These are phyloP conservation scores for Ganoderma sinense DNA, from an alignment of 1,284 basidiomycete species.

Conservation along the genomic window DNA sequence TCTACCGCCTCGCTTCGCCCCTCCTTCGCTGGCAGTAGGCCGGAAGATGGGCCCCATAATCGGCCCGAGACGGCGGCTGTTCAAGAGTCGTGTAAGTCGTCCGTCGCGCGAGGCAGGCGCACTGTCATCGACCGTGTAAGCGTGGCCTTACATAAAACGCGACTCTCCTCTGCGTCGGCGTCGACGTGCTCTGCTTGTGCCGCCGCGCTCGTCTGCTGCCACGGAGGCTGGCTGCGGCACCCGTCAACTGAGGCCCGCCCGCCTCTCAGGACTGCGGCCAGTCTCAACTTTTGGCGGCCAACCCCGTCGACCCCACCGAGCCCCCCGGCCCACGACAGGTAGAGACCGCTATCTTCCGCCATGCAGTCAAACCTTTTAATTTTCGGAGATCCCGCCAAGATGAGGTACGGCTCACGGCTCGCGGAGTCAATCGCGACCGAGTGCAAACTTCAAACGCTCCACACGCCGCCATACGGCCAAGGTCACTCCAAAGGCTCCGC, in stretches of 20 bases:
- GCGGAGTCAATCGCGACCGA: neutral
- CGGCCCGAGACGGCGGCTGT: constrained; percentile 25
- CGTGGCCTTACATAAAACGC: constrained; percentile 30
- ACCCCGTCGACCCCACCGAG: neutral
- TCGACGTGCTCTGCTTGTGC: constrained; percentile 16
- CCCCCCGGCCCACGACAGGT: neutral
- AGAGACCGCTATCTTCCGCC: neutral
- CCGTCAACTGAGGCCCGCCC: constrained; percentile 25
- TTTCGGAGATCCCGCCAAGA: neutral
- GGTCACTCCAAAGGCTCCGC: neutral
- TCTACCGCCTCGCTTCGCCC: neutral
- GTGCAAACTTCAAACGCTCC: neutral
- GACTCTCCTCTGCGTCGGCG: constrained; percentile 28
- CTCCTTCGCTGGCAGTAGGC: constrained; percentile 5
- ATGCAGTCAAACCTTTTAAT: neutral
- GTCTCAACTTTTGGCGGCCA: neutral
- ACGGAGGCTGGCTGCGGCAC: neutral
- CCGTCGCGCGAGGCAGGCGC: constrained; percentile 22
- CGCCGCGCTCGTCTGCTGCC: constrained; percentile 17
- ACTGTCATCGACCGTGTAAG: constrained; percentile 24
- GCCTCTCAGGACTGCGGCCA: constrained; percentile 13
- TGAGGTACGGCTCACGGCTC: neutral
- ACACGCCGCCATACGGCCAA: neutral
- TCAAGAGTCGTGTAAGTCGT: constrained; percentile 24
- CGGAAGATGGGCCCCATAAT: constrained; percentile 11